Percentiles rank a stretch among this genome's conserved stretches.
phyloP scores from a whole-genome alignment of 2,329 filamentous ascomycete species.

The Paecilomyces dactylethromorphus region DNA sequence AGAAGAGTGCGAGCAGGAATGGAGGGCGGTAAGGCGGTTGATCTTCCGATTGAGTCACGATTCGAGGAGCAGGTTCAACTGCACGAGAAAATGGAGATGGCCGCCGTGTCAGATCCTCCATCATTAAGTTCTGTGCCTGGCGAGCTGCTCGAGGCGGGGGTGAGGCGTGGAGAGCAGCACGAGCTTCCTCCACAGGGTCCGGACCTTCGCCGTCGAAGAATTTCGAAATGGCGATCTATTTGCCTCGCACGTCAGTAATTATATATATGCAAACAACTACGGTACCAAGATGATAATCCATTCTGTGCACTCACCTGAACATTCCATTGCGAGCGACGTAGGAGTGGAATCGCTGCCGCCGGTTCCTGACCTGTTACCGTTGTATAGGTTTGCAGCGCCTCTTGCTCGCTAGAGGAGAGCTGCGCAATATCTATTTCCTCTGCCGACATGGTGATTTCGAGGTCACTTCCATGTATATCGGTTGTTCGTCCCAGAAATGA shows the following conservation, averaged over 20 bases:
- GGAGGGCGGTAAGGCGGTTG: conserved; percentile 64
- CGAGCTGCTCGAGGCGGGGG: conserved; percentile 57
- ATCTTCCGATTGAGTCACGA: conserved; percentile 67
- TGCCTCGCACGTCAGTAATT: conserved; percentile 9
- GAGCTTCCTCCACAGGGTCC: conserved; percentile 72
- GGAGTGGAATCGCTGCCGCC: conserved; percentile 67
- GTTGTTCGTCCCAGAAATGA: neutral
- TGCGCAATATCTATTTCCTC: conserved; percentile 49
- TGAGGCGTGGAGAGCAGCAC: conserved; percentile 52
- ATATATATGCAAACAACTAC: neutral
- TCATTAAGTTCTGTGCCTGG: conserved; percentile 65
- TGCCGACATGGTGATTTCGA: conserved; percentile 37
- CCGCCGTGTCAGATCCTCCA: conserved; percentile 32
- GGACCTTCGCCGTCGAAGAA: conserved; percentile 95
- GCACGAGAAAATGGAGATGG: conserved; percentile 26
- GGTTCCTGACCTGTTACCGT: conserved; percentile 79
- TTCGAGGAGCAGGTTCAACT: conserved; percentile 69
- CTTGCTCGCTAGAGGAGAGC: conserved; percentile 72
- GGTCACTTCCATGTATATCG: neutral
- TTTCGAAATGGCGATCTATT: conserved; percentile 85
- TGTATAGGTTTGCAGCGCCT: conserved; percentile 80
- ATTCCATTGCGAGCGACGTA: conserved; percentile 91
- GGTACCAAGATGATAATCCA: neutral
- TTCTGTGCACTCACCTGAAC: conserved; percentile 60
- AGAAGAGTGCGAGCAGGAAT: conserved; percentile 68